A percentile compares a stretch with the other conserved stretches of the same genome.
These are phyloP conservation scores for Aureobasidium sp. DNA, from an alignment of 2,329 filamentous ascomycete genomes.

Conservation along the genomic window DNA sequence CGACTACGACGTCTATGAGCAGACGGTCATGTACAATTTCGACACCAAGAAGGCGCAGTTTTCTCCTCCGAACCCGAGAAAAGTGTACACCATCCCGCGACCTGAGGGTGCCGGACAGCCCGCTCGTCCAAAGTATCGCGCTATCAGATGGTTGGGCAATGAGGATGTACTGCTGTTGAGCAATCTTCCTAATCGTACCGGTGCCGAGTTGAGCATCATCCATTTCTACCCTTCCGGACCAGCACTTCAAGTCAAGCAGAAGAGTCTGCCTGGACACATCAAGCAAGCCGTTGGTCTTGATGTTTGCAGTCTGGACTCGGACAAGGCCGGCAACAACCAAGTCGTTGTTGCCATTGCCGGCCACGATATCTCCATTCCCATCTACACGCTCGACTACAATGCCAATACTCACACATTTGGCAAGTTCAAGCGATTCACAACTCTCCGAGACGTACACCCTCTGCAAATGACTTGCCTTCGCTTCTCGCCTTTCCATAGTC, in stretches of 20 bases:
- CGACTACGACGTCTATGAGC: conserved; percentile 64
- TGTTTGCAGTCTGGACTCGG: conserved; percentile 58
- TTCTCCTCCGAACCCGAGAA: conserved; percentile 37
- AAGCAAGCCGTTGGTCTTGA: conserved; percentile 73
- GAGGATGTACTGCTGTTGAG: conserved; percentile 48
- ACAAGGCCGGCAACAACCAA: conserved; percentile 60
- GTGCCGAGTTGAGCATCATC: conserved; percentile 50
- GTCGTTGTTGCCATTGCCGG: conserved; percentile 74
- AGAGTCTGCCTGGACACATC: conserved; percentile 59
- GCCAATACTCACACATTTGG: conserved; percentile 40
- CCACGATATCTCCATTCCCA: conserved; percentile 68
- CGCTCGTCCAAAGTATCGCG: conserved; percentile 44
- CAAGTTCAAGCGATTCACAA: conserved; percentile 44
- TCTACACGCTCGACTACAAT: conserved; percentile 72
- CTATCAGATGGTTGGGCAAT: conserved; percentile 50
- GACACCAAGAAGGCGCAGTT: conserved; percentile 32
- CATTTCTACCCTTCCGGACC: conserved; percentile 54
- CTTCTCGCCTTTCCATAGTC: conserved; percentile 41
- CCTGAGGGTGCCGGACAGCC: conserved; percentile 27
- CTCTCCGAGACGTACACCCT: conserved; percentile 49
- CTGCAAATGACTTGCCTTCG: conserved; percentile 52
- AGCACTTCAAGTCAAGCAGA: conserved; percentile 44
- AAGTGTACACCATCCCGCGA: conserved; percentile 37
- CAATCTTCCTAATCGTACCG: conserved; percentile 48
- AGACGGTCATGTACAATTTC: conserved; percentile 51